Evolutionary conservation across 2,329 filamentous ascomycete genomes (phyloP).

Genomic region (Botrytis deweyae): DNA sequence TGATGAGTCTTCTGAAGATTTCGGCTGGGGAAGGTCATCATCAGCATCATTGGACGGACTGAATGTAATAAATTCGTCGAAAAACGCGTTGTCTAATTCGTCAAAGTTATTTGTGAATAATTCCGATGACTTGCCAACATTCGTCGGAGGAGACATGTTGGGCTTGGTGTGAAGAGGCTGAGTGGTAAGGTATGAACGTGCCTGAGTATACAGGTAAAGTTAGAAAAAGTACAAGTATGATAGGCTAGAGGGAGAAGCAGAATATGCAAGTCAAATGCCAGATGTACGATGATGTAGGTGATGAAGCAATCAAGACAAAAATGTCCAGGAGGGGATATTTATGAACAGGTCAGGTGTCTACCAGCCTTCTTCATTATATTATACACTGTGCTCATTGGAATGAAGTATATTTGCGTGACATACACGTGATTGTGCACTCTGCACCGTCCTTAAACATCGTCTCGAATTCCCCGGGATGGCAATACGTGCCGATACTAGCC

Average conservation of each 20-base stretch:
- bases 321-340: conserved; percentile 35
- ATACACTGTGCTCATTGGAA: conserved; percentile 27
- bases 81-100: conserved; percentile 59
- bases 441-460: conserved; percentile 22
- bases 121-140: conserved; percentile 50
- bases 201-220: conserved; percentile 20
- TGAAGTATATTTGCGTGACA: conserved; percentile 22
- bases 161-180: conserved; percentile 18
- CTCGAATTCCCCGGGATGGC: conserved; percentile 23
- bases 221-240: conserved; percentile 18
- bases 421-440: conserved; percentile 20
- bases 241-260: conserved; percentile 15
- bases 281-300: conserved; percentile 27
- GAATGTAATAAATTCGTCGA: conserved; percentile 62
- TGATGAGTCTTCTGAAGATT: conserved; percentile 49
- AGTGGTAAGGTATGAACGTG: conserved; percentile 21
- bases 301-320: conserved; percentile 31
- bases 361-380: conserved; percentile 36
- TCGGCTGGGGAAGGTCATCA: conserved; percentile 49
- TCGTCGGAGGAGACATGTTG: conserved; percentile 33
- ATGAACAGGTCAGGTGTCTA: conserved; percentile 31
- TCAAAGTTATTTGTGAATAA: conserved; percentile 48
- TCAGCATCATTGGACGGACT: conserved; percentile 52
- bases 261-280: conserved; percentile 30
- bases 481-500: conserved; percentile 21